Conservation (phyloP, 2,329 filamentous ascomycete species). For the Trichoderma asperellum region DNA sequence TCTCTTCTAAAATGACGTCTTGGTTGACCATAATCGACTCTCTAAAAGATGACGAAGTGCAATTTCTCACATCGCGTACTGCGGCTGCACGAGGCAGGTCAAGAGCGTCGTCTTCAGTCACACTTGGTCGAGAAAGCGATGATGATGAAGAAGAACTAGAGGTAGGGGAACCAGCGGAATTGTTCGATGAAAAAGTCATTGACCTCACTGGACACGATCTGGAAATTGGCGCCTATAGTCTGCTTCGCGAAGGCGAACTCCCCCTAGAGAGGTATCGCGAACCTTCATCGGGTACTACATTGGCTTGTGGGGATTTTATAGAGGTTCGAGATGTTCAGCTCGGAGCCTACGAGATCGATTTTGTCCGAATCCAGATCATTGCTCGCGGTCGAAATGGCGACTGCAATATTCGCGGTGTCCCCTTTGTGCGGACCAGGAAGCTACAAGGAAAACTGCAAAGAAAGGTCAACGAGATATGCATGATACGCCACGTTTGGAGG, state of each 20-base stretch:
- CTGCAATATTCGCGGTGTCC: constrained; percentile 45
- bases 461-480: constrained; percentile 50
- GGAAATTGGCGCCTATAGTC: constrained; percentile 16
- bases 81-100: background rate
- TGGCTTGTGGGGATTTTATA: constrained; percentile 38
- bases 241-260: constrained; percentile 35
- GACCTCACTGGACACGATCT: constrained; percentile 41
- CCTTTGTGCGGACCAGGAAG: constrained; percentile 43
- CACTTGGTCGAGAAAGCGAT: constrained; percentile 30
- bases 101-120: constrained; percentile 32
- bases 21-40: background rate
- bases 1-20: background rate
- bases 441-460: constrained; percentile 45
- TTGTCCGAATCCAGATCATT: constrained; percentile 50
- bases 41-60: constrained; percentile 1
- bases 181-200: constrained; percentile 38
- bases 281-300: background rate
- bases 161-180: background rate
- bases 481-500: constrained; percentile 45
- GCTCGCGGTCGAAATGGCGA: constrained; percentile 37
- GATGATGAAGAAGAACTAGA: background rate
- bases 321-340: constrained; percentile 35
- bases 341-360: constrained; percentile 38
- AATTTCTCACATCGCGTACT: constrained; percentile 16
- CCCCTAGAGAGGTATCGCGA: constrained; percentile 31